Conservation (phyloP, 2,329 filamentous ascomycete species). For the Orbilia ellipsospora region DNA sequence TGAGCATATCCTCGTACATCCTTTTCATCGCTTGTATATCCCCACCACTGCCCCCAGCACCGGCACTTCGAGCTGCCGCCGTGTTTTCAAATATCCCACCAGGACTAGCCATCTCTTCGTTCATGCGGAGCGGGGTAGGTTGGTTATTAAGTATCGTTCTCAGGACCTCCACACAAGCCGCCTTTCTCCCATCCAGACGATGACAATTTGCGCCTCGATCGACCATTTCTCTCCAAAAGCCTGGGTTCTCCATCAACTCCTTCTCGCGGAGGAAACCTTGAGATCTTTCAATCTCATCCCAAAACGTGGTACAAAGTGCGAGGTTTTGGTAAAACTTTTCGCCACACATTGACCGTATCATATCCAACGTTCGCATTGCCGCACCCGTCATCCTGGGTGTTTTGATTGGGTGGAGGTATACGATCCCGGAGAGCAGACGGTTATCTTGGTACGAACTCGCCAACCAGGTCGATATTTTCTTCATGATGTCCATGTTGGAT, state of each 20-base stretch:
- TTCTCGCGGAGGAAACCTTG: background rate
- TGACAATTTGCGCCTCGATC: constrained; percentile 5
- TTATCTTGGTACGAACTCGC: background rate
- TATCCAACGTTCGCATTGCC: background rate
- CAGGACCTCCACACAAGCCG: constrained; percentile 1
- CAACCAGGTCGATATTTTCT: no score
- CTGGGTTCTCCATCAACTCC: constrained; percentile 2
- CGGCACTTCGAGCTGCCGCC: background rate
- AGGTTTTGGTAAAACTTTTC: constrained; percentile 10
- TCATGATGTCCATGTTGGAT: no score
- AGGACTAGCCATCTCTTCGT: constrained; percentile 8
- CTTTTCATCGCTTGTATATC: no score
- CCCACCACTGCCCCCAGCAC: no score
- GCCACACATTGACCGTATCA: constrained; percentile 1
- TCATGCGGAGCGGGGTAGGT: background rate
- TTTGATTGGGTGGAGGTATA: constrained; percentile 5
- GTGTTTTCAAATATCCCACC: constrained; percentile 2
- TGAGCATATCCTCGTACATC: no score
- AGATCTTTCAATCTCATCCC: constrained; percentile 4
- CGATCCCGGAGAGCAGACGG: background rate
- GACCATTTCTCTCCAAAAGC: constrained; percentile 7
- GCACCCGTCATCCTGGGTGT: constrained; percentile 1
- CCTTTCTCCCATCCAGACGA: constrained; percentile 3
- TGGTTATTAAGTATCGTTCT: constrained; percentile 4
- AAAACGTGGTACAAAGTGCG: constrained; percentile 4